Evolutionary conservation across 2,329 filamentous ascomycete genomes (phyloP).

Genomic region (Drechslera avenae): DNA sequence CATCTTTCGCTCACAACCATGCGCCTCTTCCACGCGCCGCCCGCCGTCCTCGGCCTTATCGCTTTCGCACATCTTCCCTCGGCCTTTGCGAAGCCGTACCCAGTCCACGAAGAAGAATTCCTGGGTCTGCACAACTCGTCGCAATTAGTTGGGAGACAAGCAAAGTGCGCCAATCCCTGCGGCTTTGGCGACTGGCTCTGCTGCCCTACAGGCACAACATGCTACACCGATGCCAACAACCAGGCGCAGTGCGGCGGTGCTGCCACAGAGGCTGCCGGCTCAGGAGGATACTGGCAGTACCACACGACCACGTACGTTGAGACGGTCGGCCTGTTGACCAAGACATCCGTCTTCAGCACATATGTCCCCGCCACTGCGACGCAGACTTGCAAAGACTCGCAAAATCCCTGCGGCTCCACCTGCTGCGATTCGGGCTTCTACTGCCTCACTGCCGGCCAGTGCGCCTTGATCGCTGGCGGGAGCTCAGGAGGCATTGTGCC

Average conservation of each 20-base stretch:
- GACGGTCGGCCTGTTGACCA: conserved; percentile 57
- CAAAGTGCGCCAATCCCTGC: conserved; percentile 29
- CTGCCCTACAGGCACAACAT: conserved; percentile 38
- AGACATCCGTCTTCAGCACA: conserved; percentile 60
- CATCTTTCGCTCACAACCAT: conserved; percentile 24
- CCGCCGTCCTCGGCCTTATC: conserved; percentile 62
- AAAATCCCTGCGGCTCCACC: conserved; percentile 68
- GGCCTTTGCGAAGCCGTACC: conserved; percentile 54
- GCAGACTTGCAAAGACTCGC: conserved; percentile 54
- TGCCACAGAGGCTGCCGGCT: conserved; percentile 13
- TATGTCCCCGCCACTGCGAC: conserved; percentile 28
- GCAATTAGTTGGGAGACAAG: conserved; percentile 29
- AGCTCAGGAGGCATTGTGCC: conserved; percentile 49
- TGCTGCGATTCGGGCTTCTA: conserved; percentile 75
- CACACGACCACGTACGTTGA: conserved; percentile 64
- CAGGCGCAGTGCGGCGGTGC: conserved; percentile 43
- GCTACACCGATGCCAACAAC: conserved; percentile 42
- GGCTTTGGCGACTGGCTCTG: conserved; percentile 46
- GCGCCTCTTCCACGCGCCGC: conserved; percentile 64
- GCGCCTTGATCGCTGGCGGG: conserved; percentile 59
- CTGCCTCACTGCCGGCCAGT: conserved; percentile 63
- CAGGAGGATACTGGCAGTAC: conserved; percentile 58
- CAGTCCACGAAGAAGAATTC: conserved; percentile 35
- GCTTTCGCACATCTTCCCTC: conserved; percentile 55
- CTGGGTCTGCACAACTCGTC: conserved; percentile 37